Conservation (phyloP, 2,329 filamentous ascomycete genomes). For the Didymella sp. region DNA sequence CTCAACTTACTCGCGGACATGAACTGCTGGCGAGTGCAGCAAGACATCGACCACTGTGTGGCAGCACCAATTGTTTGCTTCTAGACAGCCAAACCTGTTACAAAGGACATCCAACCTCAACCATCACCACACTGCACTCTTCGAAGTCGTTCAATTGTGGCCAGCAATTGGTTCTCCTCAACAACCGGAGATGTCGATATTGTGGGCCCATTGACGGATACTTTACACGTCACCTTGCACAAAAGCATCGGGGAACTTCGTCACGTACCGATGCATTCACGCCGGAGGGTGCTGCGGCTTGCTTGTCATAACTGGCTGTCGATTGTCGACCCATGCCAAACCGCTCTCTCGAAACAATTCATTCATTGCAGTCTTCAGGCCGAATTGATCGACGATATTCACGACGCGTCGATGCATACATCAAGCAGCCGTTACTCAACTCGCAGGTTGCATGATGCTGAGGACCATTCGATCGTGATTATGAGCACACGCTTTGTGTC, state of each 20-base stretch:
- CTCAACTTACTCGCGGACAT: slow-evolving; percentile 21
- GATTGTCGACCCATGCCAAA: slow-evolving; percentile 3
- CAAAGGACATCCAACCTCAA: not conserved
- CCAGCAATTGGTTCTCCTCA: not conserved
- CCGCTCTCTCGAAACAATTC: slow-evolving; percentile 4
- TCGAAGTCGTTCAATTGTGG: not conserved
- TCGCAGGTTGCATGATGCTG: not conserved
- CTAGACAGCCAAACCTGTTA: not conserved
- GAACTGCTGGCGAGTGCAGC: slow-evolving; percentile 33
- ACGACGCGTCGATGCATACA: not conserved
- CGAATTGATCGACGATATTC: not conserved
- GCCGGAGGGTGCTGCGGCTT: slow-evolving; percentile 11
- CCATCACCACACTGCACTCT: not conserved
- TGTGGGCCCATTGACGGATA: slow-evolving; percentile 10
- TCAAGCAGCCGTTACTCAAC: not conserved
- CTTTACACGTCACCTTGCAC: slow-evolving; percentile 22
- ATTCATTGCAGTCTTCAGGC: not conserved
- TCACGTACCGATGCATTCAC: slow-evolving; percentile 7
- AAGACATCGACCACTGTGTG: slow-evolving; percentile 11
- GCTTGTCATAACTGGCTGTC: slow-evolving; percentile 12
- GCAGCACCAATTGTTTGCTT: slow-evolving; percentile 9
- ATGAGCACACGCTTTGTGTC: slow-evolving; percentile 17
- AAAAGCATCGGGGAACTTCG: slow-evolving; percentile 5
- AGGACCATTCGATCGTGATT: slow-evolving; percentile 2
- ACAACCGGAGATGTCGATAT: not conserved